Percentiles rank a stretch among this genome's conserved stretches.
Conservation (phyloP, 2,329 filamentous ascomycete genomes). For the Diaporthe sp. region DNA sequence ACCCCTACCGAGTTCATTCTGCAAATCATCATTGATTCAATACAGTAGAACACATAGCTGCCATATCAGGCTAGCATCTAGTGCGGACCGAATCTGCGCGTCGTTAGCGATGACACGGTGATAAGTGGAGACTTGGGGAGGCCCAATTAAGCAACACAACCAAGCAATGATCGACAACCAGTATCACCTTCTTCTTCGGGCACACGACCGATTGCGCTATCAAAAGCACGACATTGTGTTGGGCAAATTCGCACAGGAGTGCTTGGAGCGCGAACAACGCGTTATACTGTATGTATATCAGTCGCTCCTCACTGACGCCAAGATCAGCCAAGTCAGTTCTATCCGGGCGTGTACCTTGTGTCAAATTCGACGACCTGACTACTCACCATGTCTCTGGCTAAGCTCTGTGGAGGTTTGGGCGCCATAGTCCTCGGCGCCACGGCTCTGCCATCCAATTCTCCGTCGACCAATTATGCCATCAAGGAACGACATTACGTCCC, state of each 20-base stretch:
- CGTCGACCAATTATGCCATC: slow-evolving; percentile 13
- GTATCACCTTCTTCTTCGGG: slow-evolving; percentile 5
- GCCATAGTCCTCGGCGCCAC: slow-evolving; percentile 4
- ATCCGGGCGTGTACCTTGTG: not conserved
- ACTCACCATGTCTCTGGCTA: not conserved
- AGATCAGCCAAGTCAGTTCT: not conserved
- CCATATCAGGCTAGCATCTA: not conserved
- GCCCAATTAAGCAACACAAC: not conserved
- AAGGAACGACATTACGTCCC: slow-evolving; percentile 28
- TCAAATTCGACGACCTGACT: not conserved
- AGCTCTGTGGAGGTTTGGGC: slow-evolving; percentile 1
- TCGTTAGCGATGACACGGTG: not conserved
- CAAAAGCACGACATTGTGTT: slow-evolving; percentile 2
- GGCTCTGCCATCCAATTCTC: slow-evolving; percentile 14
- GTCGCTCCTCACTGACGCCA: slow-evolving; percentile 14
- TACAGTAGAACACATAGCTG: not conserved
- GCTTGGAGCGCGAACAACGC: not conserved
- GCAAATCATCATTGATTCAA: not conserved
- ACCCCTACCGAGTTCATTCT: not conserved
- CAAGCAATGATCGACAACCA: slow-evolving; percentile 8
- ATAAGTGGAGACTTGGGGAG: not conserved
- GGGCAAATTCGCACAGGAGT: not conserved
- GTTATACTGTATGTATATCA: not conserved
- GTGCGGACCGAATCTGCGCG: not conserved
- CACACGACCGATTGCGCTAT: slow-evolving; percentile 3